phyloP scores from a whole-genome alignment of 1,284 basidiomycete genomes.

The Trametes polyzona region DNA sequence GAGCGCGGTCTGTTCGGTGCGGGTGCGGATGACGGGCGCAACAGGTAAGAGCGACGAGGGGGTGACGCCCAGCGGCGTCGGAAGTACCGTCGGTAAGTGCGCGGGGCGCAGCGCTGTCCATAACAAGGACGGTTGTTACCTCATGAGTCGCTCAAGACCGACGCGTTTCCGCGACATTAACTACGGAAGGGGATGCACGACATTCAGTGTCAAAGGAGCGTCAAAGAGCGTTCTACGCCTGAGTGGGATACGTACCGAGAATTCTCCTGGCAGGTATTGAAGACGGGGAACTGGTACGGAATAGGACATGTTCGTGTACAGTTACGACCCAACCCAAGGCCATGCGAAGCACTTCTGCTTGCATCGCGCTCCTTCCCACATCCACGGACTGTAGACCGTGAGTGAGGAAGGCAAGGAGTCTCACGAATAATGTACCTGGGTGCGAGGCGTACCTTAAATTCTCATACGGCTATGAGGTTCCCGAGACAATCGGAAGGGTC shows the following conservation, averaged over 20 bases:
- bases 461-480: too few species aligned
- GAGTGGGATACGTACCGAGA: conserved; percentile 13
- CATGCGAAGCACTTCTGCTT: background rate
- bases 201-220: background rate
- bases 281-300: conserved; percentile 1
- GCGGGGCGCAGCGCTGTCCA: conserved; percentile 6
- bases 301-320: conserved; percentile 7
- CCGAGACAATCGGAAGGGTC: too few species aligned
- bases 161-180: conserved; percentile 23
- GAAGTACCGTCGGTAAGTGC: conserved; percentile 5
- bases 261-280: conserved; percentile 14
- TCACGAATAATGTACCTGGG: background rate
- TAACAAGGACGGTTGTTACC: background rate
- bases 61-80: background rate
- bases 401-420: background rate
- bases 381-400: background rate
- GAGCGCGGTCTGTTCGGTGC: background rate
- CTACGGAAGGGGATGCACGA: conserved; percentile 11
- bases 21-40: background rate
- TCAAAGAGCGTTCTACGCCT: background rate
- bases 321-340: background rate
- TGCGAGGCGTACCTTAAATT: background rate
- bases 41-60: conserved; percentile 13
- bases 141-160: background rate
- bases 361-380: background rate